Evolutionary conservation across 306 rosid species (phyloP), one percentile per base, ranked within the genome.

Genomic region (Corylus americana): DNA sequence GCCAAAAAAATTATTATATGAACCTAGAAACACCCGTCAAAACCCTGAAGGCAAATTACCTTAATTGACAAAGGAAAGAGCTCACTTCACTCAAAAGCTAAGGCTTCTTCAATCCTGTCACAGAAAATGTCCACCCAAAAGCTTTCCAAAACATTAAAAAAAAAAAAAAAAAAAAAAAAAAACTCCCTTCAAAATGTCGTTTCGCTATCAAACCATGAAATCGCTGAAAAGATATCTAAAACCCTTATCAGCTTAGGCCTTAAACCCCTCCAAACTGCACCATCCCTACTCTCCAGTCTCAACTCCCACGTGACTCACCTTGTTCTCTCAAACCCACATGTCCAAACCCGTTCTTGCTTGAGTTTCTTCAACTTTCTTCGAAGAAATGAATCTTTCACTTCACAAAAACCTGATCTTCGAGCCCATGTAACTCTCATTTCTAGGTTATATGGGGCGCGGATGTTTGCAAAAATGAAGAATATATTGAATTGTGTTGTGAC

Each of bases 331-430:
- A 47, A 92, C 86, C 89, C 97, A 8, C 31, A 17, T 55, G 74
- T 88, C 58, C 78, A 83, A 14, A 82, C 80, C 22, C 74, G 37
- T 35, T 79, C 83, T 3, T 83, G 89, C 77, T 75, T 91, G 55
- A 6, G 80, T 51, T 91, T 94, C 79, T 94, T 89, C 87, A 85
- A 86, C 66, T 88, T 82, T 74, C 90, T 94, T 48, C 74, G 54
- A 51, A 55, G 73, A 53, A 84, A 78, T 44, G 81, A 77, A 5
- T 81, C 87, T 18, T 54, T 59, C 14, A 25, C 0, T 66, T 27
- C 84, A 12, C 84, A 49, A 22, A 91, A 70, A 45, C 93, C 87
- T 55, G 91, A 92, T 83, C 92, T 91, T 37, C 88, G 72, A 18
- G 85, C 96, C 39, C 91, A 91, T 78, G 13, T 87, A 11, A 82